Percentiles rank a stretch among this genome's conserved stretches.
Evolutionary conservation across 2,329 filamentous ascomycete species (phyloP).

Genomic region (Paramyrothecium sp.): DNA sequence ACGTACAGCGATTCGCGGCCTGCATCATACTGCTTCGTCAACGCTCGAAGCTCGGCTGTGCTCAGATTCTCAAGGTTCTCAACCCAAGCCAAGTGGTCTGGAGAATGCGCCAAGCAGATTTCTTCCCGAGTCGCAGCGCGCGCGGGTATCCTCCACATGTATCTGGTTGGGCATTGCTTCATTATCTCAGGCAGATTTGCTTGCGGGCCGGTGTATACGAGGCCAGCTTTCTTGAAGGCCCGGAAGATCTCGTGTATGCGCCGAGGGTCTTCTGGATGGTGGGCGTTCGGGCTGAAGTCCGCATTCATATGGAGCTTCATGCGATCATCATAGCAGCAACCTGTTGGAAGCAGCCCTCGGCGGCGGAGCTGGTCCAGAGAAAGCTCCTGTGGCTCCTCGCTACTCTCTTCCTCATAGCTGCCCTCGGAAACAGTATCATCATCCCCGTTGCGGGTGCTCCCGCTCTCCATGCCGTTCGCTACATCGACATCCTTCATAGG

Average conservation of each 20-base stretch:
- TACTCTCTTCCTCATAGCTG: slow-evolving; percentile 31
- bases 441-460: slow-evolving; percentile 22
- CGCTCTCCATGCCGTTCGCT: slow-evolving; percentile 19
- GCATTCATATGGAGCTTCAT: slow-evolving; percentile 96
- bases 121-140: slow-evolving; percentile 77
- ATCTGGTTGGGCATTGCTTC: slow-evolving; percentile 53
- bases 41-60: slow-evolving; percentile 63
- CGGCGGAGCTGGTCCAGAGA: slow-evolving; percentile 36
- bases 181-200: slow-evolving; percentile 51
- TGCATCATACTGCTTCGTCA: slow-evolving; percentile 61
- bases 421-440: slow-evolving; percentile 31
- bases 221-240: slow-evolving; percentile 76
- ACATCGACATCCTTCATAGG: slow-evolving; percentile 39
- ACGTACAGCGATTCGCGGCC: slow-evolving; percentile 79
- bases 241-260: slow-evolving; percentile 93
- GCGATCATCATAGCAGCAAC: slow-evolving; percentile 85
- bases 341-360: slow-evolving; percentile 62
- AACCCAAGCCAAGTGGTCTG: slow-evolving; percentile 79
- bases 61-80: slow-evolving; percentile 51
- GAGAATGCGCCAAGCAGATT: slow-evolving; percentile 75
- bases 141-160: slow-evolving; percentile 75
- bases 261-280: slow-evolving; percentile 91
- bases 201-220: slow-evolving; percentile 66
- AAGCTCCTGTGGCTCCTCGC: slow-evolving; percentile 33
- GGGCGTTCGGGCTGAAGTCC: slow-evolving; percentile 68